phyloP scores from a whole-genome alignment of 1,139 yeast species.

The Candida tunisiensis region DNA sequence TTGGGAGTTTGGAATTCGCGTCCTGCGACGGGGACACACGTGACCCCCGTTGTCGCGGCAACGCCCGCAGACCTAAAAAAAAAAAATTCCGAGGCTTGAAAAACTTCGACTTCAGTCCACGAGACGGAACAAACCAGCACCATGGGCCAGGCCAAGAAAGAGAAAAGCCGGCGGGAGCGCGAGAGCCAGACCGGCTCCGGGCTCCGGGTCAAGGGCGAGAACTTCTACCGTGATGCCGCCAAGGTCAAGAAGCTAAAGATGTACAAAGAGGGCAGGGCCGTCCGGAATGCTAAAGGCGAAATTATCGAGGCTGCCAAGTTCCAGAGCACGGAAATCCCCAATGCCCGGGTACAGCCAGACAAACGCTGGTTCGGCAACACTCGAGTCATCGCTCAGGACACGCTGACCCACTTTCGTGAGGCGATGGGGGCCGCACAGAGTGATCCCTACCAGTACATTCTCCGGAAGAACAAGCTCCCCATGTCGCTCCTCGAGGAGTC shows the following conservation, averaged over 20 bases:
- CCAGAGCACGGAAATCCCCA: slow-evolving; percentile 78
- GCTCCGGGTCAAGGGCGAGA: slow-evolving; percentile 88
- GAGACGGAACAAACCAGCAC: background rate
- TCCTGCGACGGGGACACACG: no score
- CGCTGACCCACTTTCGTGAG: slow-evolving; percentile 82
- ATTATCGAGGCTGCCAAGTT: slow-evolving; percentile 73
- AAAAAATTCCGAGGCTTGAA: no score
- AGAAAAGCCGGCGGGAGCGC: slow-evolving; percentile 69
- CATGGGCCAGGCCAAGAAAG: slow-evolving; percentile 93
- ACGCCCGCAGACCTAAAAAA: no score
- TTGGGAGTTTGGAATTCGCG: no score
- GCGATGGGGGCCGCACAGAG: slow-evolving; percentile 80
- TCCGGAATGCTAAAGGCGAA: slow-evolving; percentile 76
- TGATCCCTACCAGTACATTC: slow-evolving; percentile 76
- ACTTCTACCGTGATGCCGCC: slow-evolving; percentile 85
- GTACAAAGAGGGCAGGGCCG: slow-evolving; percentile 87
- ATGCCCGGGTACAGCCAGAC: slow-evolving; percentile 90
- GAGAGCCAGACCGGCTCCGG: slow-evolving; percentile 78
- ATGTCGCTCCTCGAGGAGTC: slow-evolving; percentile 83
- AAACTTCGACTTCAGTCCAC: no score
- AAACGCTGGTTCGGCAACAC: slow-evolving; percentile 97
- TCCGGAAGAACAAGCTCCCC: slow-evolving; percentile 84
- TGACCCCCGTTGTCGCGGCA: no score
- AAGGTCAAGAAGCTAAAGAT: slow-evolving; percentile 78
- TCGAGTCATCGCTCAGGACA: slow-evolving; percentile 94